Evolutionary conservation across 768 basidiomycete genomes (phyloP), one percentile per base, ranked within the genome.

Genomic region (Phanerodontia chrysosporium): DNA sequence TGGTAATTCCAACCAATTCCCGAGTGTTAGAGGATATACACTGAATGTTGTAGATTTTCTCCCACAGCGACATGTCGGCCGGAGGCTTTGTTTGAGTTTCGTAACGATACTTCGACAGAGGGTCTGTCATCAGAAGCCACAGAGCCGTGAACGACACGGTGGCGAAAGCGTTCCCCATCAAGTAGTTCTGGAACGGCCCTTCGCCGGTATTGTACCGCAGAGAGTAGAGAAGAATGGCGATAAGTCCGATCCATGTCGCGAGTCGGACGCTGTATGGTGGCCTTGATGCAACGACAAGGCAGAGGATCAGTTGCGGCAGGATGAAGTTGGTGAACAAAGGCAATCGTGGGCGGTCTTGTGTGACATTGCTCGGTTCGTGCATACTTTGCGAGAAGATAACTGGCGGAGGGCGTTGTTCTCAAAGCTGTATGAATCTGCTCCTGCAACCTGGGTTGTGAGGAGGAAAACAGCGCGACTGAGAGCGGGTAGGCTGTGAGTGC

Each of bases 1-100:
- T 66, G 61, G 32, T 39, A 52, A 21, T 58, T 62, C 58, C 62
- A 64, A 14, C 66, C 66, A 21, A 66, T 59, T 18, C 62, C 63
- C 66, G 59, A 3, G 36, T n/a, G 48, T 59, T 64, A 22, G 45
- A 22, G 4, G 61, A 22, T 3, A 62, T 24, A 45, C 63, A 61
- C n/a, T 59, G 16, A 9, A 45, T 28, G 36, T 54, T 56, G 39
- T 49, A 62, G 12, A 60, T 16, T 22, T 58, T 49, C 18, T 52
- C 14, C 28, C 46, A 36, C 29, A 62, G 28, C 10, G 64, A 36
- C 39, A 52, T 44, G 14, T 44, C 49, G 4, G 29, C 14, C 2
- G 32, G 18, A 32, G 28, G 14, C 3, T 18, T 21, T 1, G 4
- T 18, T 2, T 51, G 49, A 5, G 29, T 51, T n/a, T 51, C 49